phyloP scores from a whole-genome alignment of 2,329 filamentous ascomycete genomes.

The Helotiales sp. region DNA sequence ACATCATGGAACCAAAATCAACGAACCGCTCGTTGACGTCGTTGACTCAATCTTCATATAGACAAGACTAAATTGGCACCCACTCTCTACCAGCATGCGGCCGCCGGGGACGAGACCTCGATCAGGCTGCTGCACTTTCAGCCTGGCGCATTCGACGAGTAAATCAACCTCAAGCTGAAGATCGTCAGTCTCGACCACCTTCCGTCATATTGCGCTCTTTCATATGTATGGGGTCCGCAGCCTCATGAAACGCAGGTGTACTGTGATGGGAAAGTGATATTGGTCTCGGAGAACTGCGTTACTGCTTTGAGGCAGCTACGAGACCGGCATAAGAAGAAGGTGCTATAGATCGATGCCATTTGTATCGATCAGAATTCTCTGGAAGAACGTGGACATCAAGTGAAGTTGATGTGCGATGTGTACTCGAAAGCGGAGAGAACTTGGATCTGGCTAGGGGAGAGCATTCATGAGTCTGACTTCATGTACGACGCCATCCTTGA shows the following conservation, averaged over 20 bases:
- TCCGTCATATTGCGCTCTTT: background rate
- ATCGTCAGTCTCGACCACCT: background rate
- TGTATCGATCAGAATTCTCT: slow-evolving; percentile 3
- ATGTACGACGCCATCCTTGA: background rate
- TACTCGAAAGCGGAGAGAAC: slow-evolving; percentile 2
- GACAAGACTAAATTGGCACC: no score
- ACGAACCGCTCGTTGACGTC: background rate
- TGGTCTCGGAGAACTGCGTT: slow-evolving; percentile 3
- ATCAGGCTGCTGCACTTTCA: slow-evolving; percentile 3
- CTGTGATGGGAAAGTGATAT: background rate
- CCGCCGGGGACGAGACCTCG: background rate
- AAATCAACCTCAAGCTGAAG: background rate
- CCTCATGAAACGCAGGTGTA: background rate
- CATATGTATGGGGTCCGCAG: background rate
- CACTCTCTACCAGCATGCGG: background rate
- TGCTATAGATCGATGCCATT: slow-evolving; percentile 8
- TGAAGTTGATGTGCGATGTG: slow-evolving; percentile 9
- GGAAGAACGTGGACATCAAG: slow-evolving; percentile 2
- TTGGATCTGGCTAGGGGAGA: slow-evolving; percentile 9
- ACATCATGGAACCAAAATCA: background rate
- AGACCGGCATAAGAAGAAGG: background rate
- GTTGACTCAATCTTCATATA: no score
- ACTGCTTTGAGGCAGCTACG: background rate
- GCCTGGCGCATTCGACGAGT: background rate
- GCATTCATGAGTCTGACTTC: background rate